A percentile compares a stretch with the other conserved stretches of the same genome.
phyloP scores from a whole-genome alignment of 176 grass and related monocot genomes.

The Pontederia crassipes region DNA sequence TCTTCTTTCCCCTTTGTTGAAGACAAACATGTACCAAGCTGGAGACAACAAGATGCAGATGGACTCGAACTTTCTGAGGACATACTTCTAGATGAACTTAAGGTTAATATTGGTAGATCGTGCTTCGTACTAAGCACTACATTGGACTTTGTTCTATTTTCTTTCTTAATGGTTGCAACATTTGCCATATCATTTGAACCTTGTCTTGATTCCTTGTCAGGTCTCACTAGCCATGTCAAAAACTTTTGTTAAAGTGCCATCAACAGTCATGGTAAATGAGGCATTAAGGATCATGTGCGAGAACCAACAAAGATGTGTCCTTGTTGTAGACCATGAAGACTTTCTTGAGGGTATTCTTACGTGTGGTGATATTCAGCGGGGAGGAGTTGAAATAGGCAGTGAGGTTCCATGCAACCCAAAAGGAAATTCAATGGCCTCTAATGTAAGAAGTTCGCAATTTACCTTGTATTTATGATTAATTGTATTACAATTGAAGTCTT shows the following conservation, averaged over 20 bases:
- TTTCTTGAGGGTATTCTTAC: conserved; percentile 94
- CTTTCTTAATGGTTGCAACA: too few species aligned
- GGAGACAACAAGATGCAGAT: conserved; percentile 37
- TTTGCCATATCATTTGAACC: too few species aligned
- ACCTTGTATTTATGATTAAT: not conserved
- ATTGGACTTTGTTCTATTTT: too few species aligned
- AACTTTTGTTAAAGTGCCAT: conserved; percentile 53
- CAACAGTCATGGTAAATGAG: conserved; percentile 56
- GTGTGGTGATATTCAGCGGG: conserved; percentile 58
- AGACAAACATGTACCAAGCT: conserved; percentile 39
- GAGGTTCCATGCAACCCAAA: conserved; percentile 10
- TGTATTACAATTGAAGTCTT: not conserved
- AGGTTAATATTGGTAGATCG: conserved; percentile 34
- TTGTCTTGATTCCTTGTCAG: conserved; percentile 14
- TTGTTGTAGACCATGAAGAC: conserved; percentile 88
- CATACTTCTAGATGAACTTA: conserved; percentile 84
- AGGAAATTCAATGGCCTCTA: conserved; percentile 34
- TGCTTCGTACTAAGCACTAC: not conserved
- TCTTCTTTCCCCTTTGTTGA: conserved; percentile 43
- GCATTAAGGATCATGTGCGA: conserved; percentile 65
- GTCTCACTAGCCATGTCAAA: conserved; percentile 92
- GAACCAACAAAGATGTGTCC: conserved; percentile 79
- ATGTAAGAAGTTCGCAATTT: conserved; percentile 24
- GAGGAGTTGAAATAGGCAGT: conserved; percentile 42
- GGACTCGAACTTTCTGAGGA: conserved; percentile 75